Evolutionary conservation across 176 grass and related monocot genomes (phyloP), one percentile per base, ranked within the genome.

Genomic region (Areca catechu): DNA sequence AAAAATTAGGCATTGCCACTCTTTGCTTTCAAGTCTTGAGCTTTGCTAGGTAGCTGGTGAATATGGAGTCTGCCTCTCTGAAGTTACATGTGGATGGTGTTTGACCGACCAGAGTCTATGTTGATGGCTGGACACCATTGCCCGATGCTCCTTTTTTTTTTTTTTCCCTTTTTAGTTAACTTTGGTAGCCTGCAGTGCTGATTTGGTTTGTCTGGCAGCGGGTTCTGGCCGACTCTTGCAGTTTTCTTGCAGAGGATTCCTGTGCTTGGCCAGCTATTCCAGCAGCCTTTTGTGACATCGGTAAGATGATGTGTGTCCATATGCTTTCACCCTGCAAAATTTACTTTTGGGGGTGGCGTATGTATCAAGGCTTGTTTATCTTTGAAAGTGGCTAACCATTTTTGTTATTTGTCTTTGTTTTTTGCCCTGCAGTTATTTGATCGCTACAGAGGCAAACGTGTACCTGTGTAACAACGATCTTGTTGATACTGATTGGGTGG

Each of bases 201-300:
- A 52, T 69, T 70, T 79, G 15, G 1, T 84, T 58, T 49, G 19
- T 21, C 22, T 76, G 51, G 24, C 89, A 95, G 89, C 15, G 81
- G 81, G 49, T 95, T 95, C 51, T 89, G 89, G 89, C 81, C 89
- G 57, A 95, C 78, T 25, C 71, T 80, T 60, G 77, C 84, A 67
- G 85, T 89, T 29, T 95, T 89, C 71, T 56, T 89, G 65, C 81
- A 95, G 67, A 88, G 67, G 63, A 88, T 77, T 55, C 84, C 81
- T 48, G 43, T 77, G 49, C 30, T 89, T 65, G 78, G 89, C 18
- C 89, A 85, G 84, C 84, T 95, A 57, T 85, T 89, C 56, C 81
- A 95, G 24, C 89, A 88, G n/a, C 89, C 84, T 49, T 60, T 71
- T 61, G 83, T 95, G 49, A 85, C 81, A 67, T 95, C 81, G 62